These are phyloP conservation scores for Buddleja alternifolia DNA, from an alignment of 257 asterid genomes.

Conservation along the genomic window DNA sequence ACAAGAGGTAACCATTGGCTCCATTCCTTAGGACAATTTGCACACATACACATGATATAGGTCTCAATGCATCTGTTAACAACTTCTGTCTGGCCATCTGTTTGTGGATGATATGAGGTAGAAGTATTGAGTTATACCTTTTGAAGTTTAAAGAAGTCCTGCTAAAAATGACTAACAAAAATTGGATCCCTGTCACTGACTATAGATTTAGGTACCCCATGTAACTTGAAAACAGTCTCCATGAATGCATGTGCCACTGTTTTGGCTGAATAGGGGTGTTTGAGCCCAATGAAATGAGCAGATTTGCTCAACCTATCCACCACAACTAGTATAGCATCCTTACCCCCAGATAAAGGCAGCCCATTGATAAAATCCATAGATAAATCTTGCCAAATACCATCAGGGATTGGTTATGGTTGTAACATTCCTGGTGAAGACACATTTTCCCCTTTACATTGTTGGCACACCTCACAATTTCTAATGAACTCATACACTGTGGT, in stretches of 20 bases:
- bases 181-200: slow-evolving; percentile 13
- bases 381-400: background rate
- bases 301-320: background rate
- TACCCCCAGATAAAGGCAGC: background rate
- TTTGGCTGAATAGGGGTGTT: background rate
- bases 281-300: background rate
- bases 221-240: background rate
- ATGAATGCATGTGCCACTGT: background rate
- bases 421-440: background rate
- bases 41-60: too few relatives aligned
- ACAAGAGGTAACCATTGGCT: too few relatives aligned
- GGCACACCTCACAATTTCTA: background rate
- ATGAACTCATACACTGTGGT: too few relatives aligned
- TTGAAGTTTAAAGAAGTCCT: background rate
- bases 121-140: background rate
- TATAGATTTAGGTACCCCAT: background rate
- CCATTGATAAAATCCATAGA: background rate
- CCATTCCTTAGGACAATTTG: too few relatives aligned
- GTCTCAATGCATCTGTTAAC: background rate
- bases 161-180: too few relatives aligned
- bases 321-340: background rate
- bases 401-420: background rate
- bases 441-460: too few relatives aligned
- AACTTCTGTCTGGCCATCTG: background rate
- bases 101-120: background rate